Evolutionary conservation across 805 yeast genomes (phyloP).

Genomic region (Candida orba): DNA sequence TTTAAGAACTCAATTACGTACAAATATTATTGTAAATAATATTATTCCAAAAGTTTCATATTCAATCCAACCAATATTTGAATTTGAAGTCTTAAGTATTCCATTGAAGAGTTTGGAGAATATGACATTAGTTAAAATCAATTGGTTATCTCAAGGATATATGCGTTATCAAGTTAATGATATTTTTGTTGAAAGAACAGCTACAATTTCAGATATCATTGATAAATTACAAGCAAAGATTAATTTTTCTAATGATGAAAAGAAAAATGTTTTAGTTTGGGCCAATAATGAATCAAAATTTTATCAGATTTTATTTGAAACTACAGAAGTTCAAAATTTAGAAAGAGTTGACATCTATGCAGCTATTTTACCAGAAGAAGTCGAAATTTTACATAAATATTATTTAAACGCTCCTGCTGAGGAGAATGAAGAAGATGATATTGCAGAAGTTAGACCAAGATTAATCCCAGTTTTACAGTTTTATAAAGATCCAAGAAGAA

Average conservation of each 20-base stretch:
- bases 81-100: constrained; percentile 72
- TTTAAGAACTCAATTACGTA: constrained; percentile 42
- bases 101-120: constrained; percentile 72
- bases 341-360: constrained; percentile 36
- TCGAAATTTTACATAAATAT: constrained; percentile 19
- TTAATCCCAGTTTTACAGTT: constrained; percentile 70
- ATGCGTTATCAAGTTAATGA: constrained; percentile 64
- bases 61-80: constrained; percentile 40
- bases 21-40: constrained; percentile 26
- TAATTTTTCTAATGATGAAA: constrained; percentile 40
- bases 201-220: constrained; percentile 47
- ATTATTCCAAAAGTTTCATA: constrained; percentile 27
- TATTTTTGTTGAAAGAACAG: constrained; percentile 58
- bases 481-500: constrained; percentile 53
- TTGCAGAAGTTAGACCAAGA: constrained; percentile 23
- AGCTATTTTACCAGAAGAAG: constrained; percentile 38
- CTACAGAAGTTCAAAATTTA: constrained; percentile 32
- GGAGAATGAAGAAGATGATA: constrained; percentile 14
- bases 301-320: constrained; percentile 28
- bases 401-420: constrained; percentile 15
- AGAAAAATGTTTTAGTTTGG: constrained; percentile 50
- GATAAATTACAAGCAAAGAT: constrained; percentile 50
- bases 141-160: constrained; percentile 69
- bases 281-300: constrained; percentile 32
- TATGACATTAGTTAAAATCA: constrained; percentile 56